Conservation (phyloP, 371 early-diverging fungal genomes). For the Lichtheimia hyalospora region DNA sequence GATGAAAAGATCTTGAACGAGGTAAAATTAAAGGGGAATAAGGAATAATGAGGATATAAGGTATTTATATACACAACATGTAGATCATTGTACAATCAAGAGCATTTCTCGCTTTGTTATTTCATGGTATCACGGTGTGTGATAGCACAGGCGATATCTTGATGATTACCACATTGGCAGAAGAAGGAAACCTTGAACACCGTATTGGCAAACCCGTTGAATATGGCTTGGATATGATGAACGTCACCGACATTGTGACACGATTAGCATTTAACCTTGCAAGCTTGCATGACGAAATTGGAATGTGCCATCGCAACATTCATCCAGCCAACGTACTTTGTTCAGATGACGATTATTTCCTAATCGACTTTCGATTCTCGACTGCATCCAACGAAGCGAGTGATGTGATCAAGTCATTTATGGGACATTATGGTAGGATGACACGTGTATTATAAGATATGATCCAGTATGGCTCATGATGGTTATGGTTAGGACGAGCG, state of each 20-base stretch:
- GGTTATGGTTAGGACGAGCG: slow-evolving; percentile 17
- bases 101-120: slow-evolving; percentile 34
- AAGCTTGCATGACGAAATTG: slow-evolving; percentile 33
- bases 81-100: slow-evolving; percentile 43
- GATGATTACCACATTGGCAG: slow-evolving; percentile 36
- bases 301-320: slow-evolving; percentile 45
- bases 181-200: slow-evolving; percentile 31
- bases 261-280: slow-evolving; percentile 37
- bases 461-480: too few species aligned
- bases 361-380: slow-evolving; percentile 41
- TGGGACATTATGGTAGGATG: slow-evolving; percentile 34
- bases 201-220: slow-evolving; percentile 21
- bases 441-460: too few species aligned
- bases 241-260: slow-evolving; percentile 23
- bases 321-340: slow-evolving; percentile 35
- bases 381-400: slow-evolving; percentile 36
- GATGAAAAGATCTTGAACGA: slow-evolving; percentile 46
- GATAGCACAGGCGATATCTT: slow-evolving; percentile 40
- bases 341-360: slow-evolving; percentile 34
- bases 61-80: background rate
- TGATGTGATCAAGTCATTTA: slow-evolving; percentile 22
- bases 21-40: slow-evolving; percentile 8
- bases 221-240: slow-evolving; percentile 13
- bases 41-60: background rate
- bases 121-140: slow-evolving; percentile 43